Conservation (phyloP, 164 flowering plant genomes). For the Piper betle region DNA sequence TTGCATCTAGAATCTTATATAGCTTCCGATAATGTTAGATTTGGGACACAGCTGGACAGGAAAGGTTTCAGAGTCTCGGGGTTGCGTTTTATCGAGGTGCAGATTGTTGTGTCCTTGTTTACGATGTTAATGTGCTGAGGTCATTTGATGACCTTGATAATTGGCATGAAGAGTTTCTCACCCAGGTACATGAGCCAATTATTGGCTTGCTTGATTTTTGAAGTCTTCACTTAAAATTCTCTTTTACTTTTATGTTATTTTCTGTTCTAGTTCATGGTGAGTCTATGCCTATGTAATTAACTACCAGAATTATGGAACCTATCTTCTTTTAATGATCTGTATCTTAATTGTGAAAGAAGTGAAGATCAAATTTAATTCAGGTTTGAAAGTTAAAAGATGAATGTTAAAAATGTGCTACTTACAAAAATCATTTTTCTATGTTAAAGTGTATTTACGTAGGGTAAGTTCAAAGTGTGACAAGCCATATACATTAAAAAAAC, state of each 20-base stretch:
- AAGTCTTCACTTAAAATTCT: neutral
- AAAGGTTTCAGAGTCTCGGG: slow-evolving; percentile 94
- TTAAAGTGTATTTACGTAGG: too few relatives aligned
- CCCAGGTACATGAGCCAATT: slow-evolving; percentile 40
- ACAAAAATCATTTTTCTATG: too few relatives aligned
- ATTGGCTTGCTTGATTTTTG: neutral
- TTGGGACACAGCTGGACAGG: slow-evolving; percentile 99
- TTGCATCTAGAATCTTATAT: neutral
- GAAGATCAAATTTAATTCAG: too few relatives aligned
- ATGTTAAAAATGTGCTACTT: too few relatives aligned
- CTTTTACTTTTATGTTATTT: too few relatives aligned
- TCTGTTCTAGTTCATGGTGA: neutral
- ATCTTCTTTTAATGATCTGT: too few relatives aligned
- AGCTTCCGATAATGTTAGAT: slow-evolving; percentile 31
- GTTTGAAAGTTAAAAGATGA: too few relatives aligned
- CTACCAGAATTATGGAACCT: neutral
- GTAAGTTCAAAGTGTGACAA: too few relatives aligned
- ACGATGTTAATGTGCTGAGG: slow-evolving; percentile 81
- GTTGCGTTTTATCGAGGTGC: slow-evolving; percentile 96
- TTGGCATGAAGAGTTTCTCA: slow-evolving; percentile 95
- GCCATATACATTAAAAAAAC: too few relatives aligned
- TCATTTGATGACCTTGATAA: slow-evolving; percentile 82
- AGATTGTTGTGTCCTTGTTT: slow-evolving; percentile 93
- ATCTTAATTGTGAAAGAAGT: too few relatives aligned
- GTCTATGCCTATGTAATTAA: neutral